A percentile compares a stretch with the other conserved stretches of the same genome.
phyloP scores from a whole-genome alignment of 2,329 filamentous ascomycete genomes.

The Simplicillium sp. region DNA sequence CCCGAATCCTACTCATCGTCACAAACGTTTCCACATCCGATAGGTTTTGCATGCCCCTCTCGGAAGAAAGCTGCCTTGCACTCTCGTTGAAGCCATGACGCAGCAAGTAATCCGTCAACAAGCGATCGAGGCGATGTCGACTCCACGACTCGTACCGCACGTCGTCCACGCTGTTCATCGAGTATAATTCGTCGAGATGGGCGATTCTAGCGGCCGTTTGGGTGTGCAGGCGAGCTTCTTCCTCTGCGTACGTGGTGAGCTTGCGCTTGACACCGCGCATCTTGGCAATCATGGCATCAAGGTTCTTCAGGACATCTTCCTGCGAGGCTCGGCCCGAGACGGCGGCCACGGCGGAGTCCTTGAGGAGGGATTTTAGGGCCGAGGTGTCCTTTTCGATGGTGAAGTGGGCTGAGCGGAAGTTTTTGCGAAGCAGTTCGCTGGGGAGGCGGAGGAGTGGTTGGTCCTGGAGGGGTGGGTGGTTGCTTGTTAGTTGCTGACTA shows the following conservation, averaged over 20 bases:
- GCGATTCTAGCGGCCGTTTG: constrained; percentile 68
- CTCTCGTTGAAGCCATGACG: constrained; percentile 73
- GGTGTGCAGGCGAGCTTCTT: constrained; percentile 67
- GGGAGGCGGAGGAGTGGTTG: constrained; percentile 90
- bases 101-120: constrained; percentile 88
- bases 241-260: constrained; percentile 64
- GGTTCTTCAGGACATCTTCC: constrained; percentile 64
- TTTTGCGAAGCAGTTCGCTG: constrained; percentile 85
- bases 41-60: constrained; percentile 68
- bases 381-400: constrained; percentile 63
- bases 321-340: constrained; percentile 52
- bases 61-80: constrained; percentile 63
- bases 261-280: constrained; percentile 87
- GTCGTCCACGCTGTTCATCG: constrained; percentile 73
- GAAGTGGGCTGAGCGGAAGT: constrained; percentile 80
- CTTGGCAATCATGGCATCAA: constrained; percentile 77
- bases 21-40: constrained; percentile 87
- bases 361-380: constrained; percentile 50
- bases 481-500: too few relatives aligned
- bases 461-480: constrained; percentile 46
- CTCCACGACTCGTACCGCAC: constrained; percentile 93
- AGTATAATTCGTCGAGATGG: constrained; percentile 74
- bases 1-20: constrained; percentile 68
- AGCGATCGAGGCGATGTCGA: constrained; percentile 66
- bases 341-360: constrained; percentile 57